A percentile compares a stretch with the other conserved stretches of the same genome.
phyloP scores from a whole-genome alignment of 345 rosid genomes.

The Brassica nigra region DNA sequence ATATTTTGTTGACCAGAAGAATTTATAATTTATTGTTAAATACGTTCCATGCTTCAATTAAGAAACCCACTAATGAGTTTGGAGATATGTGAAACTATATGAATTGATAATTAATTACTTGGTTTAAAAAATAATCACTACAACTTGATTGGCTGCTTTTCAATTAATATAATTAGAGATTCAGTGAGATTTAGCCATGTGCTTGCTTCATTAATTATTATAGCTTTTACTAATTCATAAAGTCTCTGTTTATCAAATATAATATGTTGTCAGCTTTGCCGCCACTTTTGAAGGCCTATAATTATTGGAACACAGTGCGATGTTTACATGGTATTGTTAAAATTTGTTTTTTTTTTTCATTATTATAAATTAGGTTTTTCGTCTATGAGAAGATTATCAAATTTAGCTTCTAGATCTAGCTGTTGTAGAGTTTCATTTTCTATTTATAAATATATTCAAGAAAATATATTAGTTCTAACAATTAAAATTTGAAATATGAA shows the following conservation, averaged over 20 bases:
- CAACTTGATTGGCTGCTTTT: slow-evolving; percentile 1
- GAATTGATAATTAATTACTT: neutral
- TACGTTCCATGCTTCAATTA: slow-evolving; percentile 7
- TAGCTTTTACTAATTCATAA: neutral
- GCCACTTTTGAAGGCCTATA: slow-evolving; percentile 6
- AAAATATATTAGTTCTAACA: neutral
- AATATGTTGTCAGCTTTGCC: slow-evolving; percentile 1
- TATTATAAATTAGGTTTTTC: neutral
- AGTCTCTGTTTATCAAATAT: neutral
- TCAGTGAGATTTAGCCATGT: slow-evolving; percentile 33
- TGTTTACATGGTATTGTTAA: neutral
- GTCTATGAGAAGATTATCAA: neutral
- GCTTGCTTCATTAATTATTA: slow-evolving; percentile 24
- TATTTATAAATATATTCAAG: neutral
- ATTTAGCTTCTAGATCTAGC: neutral
- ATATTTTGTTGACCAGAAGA: slow-evolving; percentile 1
- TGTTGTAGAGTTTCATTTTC: neutral
- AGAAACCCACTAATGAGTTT: neutral
- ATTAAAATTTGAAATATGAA: no score
- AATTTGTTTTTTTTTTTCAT: neutral
- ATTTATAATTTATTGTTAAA: neutral
- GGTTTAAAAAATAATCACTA: slow-evolving; percentile 2
- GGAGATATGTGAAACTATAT: neutral
- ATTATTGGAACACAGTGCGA: neutral
- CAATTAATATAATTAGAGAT: neutral